Evolutionary conservation across 441 rosid genomes (phyloP), one percentile per base, ranked within the genome.

Genomic region (Pelargonium citronellum): DNA sequence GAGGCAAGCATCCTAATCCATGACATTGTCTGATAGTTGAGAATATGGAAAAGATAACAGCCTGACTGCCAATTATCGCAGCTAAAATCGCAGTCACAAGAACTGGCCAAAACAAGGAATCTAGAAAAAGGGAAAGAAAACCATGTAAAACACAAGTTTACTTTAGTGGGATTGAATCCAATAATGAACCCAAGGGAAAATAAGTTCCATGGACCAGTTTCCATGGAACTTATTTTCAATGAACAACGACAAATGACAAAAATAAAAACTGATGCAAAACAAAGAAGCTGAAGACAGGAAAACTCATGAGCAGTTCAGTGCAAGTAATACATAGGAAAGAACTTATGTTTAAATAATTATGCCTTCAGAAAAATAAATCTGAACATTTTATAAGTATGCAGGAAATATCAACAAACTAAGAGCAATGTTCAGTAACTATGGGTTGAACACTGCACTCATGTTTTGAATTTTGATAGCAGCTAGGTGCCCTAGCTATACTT

Each of bases 1-100:
- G 87, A 1, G 98, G 98, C 78, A 93, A 93, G 82, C 98, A 93
- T 39, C 98, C 97, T 47, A 91, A 90, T 43, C 97, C 95, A 80
- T 91, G 87, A 67, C 96, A 93, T 74, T 93, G 97, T 79, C 91
- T 93, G 81, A 93, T 71, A 27, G 88, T 85, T 58, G 98, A 91
- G 75, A 91, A 91, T 7, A 96, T 91, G 72, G 97, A 91, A 51
- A 91, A 88, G 64, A 93, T 91, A 71, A 86, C 82, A 75, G 95
- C 89, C 79, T 89, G 97, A 80, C 97, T 91, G 69, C 91, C 96
- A 73, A 89, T 95, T 72, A 85, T 83, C 53, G 98, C 91, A 10
- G 97, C 95, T 70, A 93, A 89, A 15, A 91, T 85, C 51, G 98
- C 91, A 83, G 88, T 91, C 51, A 91, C 74, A 77, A 91, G 85